Conservation (phyloP, 176 grass and related monocot genomes). For the Triticum turgidum region DNA sequence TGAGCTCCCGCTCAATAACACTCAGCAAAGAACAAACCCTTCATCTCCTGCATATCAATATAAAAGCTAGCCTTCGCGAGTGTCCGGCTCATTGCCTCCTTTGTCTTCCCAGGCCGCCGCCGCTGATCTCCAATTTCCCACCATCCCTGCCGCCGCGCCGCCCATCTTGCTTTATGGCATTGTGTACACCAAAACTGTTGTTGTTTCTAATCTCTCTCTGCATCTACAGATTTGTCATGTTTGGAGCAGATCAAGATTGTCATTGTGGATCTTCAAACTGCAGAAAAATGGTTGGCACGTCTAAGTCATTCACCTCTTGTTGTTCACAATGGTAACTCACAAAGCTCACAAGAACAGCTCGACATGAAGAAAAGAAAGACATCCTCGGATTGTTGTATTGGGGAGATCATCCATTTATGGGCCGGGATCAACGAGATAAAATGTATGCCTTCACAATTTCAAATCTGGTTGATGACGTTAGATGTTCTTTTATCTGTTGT, state of each 20-base stretch:
- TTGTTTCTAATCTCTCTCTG: slow-evolving; percentile 29
- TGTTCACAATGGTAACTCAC: slow-evolving; percentile 37
- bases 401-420: slow-evolving; percentile 46
- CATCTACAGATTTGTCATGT: slow-evolving; percentile 54
- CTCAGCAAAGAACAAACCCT: too few species aligned
- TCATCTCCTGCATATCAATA: too few species aligned
- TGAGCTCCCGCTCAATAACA: too few species aligned
- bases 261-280: slow-evolving; percentile 82
- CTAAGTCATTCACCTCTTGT: background rate
- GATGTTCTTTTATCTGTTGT: too few species aligned
- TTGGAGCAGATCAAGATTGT: slow-evolving; percentile 61
- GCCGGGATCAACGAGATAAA: slow-evolving; percentile 43
- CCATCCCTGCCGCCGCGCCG: too few species aligned
- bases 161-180: slow-evolving; percentile 1
- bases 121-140: too few species aligned
- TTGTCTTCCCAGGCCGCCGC: too few species aligned
- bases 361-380: slow-evolving; percentile 53
- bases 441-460: slow-evolving; percentile 34
- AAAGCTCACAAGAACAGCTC: slow-evolving; percentile 32
- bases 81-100: too few species aligned
- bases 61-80: too few species aligned
- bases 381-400: slow-evolving; percentile 46
- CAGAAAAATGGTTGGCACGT: slow-evolving; percentile 70
- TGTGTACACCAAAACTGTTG: slow-evolving; percentile 1
- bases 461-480: background rate